Percentiles rank a stretch among this genome's conserved stretches.
phyloP scores from a whole-genome alignment of 352 stramenopile genomes.

The Discostella stelligera region DNA sequence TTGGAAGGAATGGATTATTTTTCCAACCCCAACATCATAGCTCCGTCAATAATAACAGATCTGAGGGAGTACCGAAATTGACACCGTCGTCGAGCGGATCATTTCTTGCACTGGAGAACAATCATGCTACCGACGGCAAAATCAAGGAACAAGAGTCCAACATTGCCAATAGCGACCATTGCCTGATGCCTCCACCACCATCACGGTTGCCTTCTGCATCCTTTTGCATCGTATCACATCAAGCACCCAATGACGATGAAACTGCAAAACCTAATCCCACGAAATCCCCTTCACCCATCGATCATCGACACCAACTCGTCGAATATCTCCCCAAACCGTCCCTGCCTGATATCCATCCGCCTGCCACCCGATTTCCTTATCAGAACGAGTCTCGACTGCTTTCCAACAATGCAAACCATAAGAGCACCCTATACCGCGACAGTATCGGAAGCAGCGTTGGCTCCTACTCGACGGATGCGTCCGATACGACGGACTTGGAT shows the following conservation, averaged over 20 bases:
- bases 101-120: conserved; percentile 21
- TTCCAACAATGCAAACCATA: conserved; percentile 1
- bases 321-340: conserved; percentile 65
- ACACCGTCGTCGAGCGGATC: conserved; percentile 7
- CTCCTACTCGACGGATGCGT: conserved; percentile 25
- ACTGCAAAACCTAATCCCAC: conserved; percentile 8
- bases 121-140: neutral
- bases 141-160: neutral
- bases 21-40: conserved; percentile 55
- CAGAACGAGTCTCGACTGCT: conserved; percentile 41
- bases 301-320: conserved; percentile 44
- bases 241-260: conserved; percentile 16
- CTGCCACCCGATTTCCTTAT: conserved; percentile 63
- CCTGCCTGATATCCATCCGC: conserved; percentile 62
- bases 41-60: neutral
- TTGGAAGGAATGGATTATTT: conserved; percentile 59
- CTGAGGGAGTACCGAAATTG: neutral
- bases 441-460: conserved; percentile 3
- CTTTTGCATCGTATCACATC: neutral
- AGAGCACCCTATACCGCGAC: neutral
- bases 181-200: conserved; percentile 40
- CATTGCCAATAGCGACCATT: conserved; percentile 20
- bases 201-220: conserved; percentile 4
- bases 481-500: conserved; percentile 71
- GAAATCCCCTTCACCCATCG: conserved; percentile 10